These are phyloP conservation scores for Ministeria vibrans DNA, from an alignment of 78 protist species.

Conservation along the genomic window DNA sequence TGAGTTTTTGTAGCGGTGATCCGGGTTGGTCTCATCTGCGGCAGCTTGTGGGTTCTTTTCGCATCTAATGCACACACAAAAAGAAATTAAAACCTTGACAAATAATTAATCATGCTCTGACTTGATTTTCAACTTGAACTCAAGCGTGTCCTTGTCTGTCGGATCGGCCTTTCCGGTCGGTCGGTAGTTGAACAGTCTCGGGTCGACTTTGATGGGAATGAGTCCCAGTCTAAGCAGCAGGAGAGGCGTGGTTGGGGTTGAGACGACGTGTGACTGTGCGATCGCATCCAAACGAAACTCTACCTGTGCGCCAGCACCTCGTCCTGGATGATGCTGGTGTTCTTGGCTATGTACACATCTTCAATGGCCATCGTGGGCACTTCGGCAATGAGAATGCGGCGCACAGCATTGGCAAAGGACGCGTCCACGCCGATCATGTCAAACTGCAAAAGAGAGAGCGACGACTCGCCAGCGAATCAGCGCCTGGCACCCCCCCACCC, in stretches of 20 bases:
- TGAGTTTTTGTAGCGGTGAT: not conserved
- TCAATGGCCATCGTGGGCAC: conserved; percentile 94
- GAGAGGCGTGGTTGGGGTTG: not conserved
- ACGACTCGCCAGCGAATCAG: too few relatives aligned
- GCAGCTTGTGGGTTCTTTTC: not conserved
- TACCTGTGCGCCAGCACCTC: conserved; percentile 70
- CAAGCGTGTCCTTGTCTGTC: conserved; percentile 31
- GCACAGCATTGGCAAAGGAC: conserved; percentile 85
- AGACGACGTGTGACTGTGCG: not conserved
- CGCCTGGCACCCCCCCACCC: too few relatives aligned
- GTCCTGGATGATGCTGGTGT: conserved; percentile 86
- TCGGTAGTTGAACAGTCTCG: conserved; percentile 41
- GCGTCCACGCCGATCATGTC: conserved; percentile 81
- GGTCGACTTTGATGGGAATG: conserved; percentile 78
- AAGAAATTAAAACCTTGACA: too few relatives aligned
- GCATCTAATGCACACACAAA: too few relatives aligned
- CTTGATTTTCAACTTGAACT: conserved; percentile 21
- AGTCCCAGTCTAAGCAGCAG: conserved; percentile 61
- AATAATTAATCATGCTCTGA: too few relatives aligned
- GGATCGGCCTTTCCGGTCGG: not conserved
- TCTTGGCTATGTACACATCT: conserved; percentile 60
- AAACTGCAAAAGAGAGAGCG: too few relatives aligned
- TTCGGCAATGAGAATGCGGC: conserved; percentile 83
- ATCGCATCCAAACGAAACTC: conserved; percentile 1
- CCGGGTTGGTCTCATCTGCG: not conserved